These are phyloP conservation scores for Cantharellus anzutake DNA, from an alignment of 768 basidiomycete species.

Conservation along the genomic window DNA sequence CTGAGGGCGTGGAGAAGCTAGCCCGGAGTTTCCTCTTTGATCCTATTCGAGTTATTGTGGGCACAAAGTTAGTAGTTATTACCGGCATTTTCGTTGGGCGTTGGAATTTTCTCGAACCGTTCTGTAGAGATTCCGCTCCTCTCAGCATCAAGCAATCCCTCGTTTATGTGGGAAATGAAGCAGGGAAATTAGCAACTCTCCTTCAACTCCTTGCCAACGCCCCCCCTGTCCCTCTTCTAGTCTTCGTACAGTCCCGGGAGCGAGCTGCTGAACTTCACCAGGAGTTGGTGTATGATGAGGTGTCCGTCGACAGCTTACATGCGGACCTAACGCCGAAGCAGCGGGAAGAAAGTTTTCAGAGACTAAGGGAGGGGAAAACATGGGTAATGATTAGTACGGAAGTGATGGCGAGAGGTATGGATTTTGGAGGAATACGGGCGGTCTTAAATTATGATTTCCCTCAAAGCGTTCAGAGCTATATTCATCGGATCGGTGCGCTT, in stretches of 20 bases:
- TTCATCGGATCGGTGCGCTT: slow-evolving; percentile 73
- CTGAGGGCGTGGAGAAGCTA: slow-evolving; percentile 68
- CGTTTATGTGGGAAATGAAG: slow-evolving; percentile 80
- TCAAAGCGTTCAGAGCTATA: slow-evolving; percentile 83
- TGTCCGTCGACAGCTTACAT: slow-evolving; percentile 78
- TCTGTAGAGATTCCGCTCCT: slow-evolving; percentile 71
- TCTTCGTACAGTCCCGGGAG: slow-evolving; percentile 77
- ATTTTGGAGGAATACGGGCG: slow-evolving; percentile 84
- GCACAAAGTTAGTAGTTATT: slow-evolving; percentile 55
- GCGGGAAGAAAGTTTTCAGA: slow-evolving; percentile 63
- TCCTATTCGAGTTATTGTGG: slow-evolving; percentile 88
- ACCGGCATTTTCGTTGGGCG: background rate
- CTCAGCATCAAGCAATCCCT: slow-evolving; percentile 79
- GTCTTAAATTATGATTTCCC: slow-evolving; percentile 98
- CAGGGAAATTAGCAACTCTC: slow-evolving; percentile 85
- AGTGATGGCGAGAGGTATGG: slow-evolving; percentile 96
- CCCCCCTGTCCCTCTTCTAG: slow-evolving; percentile 52
- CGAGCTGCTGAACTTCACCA: slow-evolving; percentile 41
- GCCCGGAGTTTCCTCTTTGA: slow-evolving; percentile 71
- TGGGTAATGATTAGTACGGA: slow-evolving; percentile 97
- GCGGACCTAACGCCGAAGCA: slow-evolving; percentile 77
- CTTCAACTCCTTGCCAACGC: slow-evolving; percentile 53
- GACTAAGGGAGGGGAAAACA: slow-evolving; percentile 76
- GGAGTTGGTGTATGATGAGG: slow-evolving; percentile 61
- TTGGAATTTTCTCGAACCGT: background rate